These are phyloP conservation scores for Pelargonium citronellum DNA, from an alignment of 441 rosid genomes.

Conservation along the genomic window DNA sequence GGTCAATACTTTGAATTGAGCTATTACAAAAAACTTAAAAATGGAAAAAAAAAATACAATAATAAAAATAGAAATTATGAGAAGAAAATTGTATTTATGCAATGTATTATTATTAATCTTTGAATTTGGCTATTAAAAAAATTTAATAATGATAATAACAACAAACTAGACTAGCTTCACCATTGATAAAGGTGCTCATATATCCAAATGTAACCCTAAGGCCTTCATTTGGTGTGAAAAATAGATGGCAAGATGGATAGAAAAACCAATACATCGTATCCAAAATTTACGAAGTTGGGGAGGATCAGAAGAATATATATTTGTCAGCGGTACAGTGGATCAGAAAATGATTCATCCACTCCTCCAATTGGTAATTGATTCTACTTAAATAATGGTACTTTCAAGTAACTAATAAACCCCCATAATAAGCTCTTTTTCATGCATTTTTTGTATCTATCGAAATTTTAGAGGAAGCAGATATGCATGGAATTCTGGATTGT, in stretches of 20 bases:
- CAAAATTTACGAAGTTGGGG: too few species aligned
- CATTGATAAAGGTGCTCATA: slow-evolving; percentile 11
- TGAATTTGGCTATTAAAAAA: too few species aligned
- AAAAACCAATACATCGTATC: too few species aligned
- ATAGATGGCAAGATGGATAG: slow-evolving; percentile 22
- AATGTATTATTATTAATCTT: too few species aligned
- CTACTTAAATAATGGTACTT: neutral
- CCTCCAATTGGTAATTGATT: neutral
- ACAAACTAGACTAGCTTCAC: neutral
- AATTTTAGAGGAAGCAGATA: neutral
- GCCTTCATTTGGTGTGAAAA: too few species aligned
- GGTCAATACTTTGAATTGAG: too few species aligned
- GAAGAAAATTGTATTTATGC: too few species aligned
- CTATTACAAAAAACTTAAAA: too few species aligned
- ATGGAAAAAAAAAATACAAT: too few species aligned
- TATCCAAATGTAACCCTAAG: slow-evolving; percentile 18
- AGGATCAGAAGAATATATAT: too few species aligned
- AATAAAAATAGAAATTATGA: too few species aligned
- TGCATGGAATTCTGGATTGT: neutral
- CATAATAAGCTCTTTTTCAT: neutral
- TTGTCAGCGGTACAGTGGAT: neutral
- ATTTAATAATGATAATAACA: slow-evolving; percentile 45
- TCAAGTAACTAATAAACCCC: neutral
- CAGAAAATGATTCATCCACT: neutral
- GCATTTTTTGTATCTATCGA: too few species aligned